Conservation (phyloP, 2,329 filamentous ascomycete species). For the Fusarium sp. region DNA sequence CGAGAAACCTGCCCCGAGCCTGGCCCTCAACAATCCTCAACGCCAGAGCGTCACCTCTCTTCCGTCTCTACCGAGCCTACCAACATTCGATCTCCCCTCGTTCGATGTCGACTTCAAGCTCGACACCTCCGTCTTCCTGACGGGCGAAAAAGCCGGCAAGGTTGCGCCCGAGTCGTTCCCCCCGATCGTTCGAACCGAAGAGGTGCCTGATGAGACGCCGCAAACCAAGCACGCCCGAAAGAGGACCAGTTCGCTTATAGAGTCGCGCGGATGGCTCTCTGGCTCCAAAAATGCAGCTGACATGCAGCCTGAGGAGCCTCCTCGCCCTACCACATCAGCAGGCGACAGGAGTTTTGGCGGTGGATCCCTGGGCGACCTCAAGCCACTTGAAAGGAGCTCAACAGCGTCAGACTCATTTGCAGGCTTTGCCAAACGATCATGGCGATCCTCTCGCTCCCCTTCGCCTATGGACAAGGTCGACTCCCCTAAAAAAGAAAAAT, state of each 20-base stretch:
- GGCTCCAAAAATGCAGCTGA: slow-evolving; percentile 56
- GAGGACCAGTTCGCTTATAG: slow-evolving; percentile 61
- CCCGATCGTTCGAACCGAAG: slow-evolving; percentile 39
- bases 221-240: slow-evolving; percentile 40
- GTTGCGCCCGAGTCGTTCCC: slow-evolving; percentile 20
- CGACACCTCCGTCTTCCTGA: slow-evolving; percentile 58
- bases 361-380: slow-evolving; percentile 36
- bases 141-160: slow-evolving; percentile 36
- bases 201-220: slow-evolving; percentile 30
- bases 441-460: slow-evolving; percentile 63
- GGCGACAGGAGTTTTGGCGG: slow-evolving; percentile 36
- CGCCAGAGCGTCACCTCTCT: slow-evolving; percentile 31
- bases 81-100: slow-evolving; percentile 63
- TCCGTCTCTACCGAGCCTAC: slow-evolving; percentile 41
- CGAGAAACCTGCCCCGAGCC: slow-evolving; percentile 39
- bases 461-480: slow-evolving; percentile 54
- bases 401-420: slow-evolving; percentile 60
- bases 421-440: slow-evolving; percentile 63
- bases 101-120: slow-evolving; percentile 64
- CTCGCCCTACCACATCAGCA: slow-evolving; percentile 43
- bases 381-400: slow-evolving; percentile 51
- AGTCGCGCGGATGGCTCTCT: slow-evolving; percentile 65
- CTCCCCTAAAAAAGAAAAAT: slow-evolving; percentile 38
- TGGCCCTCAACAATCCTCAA: slow-evolving; percentile 33
- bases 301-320: slow-evolving; percentile 33